These are phyloP conservation scores for Populus tremula DNA, from an alignment of 345 rosid genomes.

Conservation along the genomic window DNA sequence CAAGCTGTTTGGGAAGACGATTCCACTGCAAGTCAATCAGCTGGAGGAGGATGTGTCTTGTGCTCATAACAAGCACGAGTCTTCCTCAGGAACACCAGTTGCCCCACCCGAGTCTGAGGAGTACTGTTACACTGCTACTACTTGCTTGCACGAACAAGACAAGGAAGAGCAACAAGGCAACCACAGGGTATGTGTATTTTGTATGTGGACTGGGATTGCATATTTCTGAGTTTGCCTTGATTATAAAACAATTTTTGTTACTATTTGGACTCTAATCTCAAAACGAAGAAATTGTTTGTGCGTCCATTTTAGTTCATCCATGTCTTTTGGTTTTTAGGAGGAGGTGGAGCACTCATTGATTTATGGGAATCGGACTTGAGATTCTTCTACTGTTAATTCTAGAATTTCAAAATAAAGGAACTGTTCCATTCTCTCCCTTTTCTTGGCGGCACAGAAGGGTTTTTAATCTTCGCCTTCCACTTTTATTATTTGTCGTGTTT, in stretches of 20 bases:
- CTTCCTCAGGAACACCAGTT: background rate
- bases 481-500: background rate
- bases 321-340: background rate
- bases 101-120: background rate
- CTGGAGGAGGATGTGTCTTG: background rate
- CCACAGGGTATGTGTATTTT: background rate
- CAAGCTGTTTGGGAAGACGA: slow-evolving; percentile 57
- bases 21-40: slow-evolving; percentile 22
- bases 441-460: background rate
- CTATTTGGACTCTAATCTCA: background rate
- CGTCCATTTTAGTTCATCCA: background rate
- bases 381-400: background rate
- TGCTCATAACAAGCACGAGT: background rate
- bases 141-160: slow-evolving; percentile 8
- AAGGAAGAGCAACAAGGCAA: background rate
- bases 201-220: background rate
- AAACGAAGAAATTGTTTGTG: background rate
- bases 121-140: background rate
- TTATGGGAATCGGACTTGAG: background rate
- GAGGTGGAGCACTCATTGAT: background rate
- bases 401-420: background rate
- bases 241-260: background rate
- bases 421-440: background rate
- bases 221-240: background rate
- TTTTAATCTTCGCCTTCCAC: background rate